Conservation (phyloP, 768 basidiomycete species). For the Boletellus ananas region DNA sequence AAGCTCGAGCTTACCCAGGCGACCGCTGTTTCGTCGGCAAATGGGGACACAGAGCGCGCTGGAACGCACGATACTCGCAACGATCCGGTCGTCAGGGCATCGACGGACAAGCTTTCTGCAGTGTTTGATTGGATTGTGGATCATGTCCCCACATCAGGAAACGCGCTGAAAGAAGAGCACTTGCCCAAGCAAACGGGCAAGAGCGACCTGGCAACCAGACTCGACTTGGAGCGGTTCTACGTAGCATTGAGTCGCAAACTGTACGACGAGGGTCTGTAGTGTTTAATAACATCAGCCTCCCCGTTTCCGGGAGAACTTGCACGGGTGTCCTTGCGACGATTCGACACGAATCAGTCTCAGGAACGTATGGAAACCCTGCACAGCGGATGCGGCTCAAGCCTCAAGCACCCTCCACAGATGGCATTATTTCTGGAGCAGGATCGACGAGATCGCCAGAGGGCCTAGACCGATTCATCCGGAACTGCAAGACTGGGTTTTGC, state of each 20-base stretch:
- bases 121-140: slow-evolving; percentile 82
- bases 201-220: slow-evolving; percentile 59
- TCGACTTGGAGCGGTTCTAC: slow-evolving; percentile 86
- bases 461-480: too few species aligned
- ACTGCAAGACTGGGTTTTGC: too few species aligned
- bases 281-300: background rate
- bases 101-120: slow-evolving; percentile 67
- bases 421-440: too few species aligned
- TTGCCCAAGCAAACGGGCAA: slow-evolving; percentile 26
- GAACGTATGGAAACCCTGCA: too few species aligned
- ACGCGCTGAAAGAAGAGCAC: slow-evolving; percentile 14
- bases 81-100: slow-evolving; percentile 59
- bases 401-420: too few species aligned
- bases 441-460: too few species aligned
- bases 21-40: slow-evolving; percentile 5
- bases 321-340: too few species aligned
- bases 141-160: slow-evolving; percentile 46
- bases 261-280: slow-evolving; percentile 84
- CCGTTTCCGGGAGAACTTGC: background rate
- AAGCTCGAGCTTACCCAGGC: slow-evolving; percentile 30
- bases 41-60: slow-evolving; percentile 14
- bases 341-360: too few species aligned
- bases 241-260: slow-evolving; percentile 84
- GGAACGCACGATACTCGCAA: slow-evolving; percentile 30
- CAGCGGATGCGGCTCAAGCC: too few species aligned